phyloP scores from a whole-genome alignment of 169 alveolate species.

The Cyclospora cayetanensis region DNA sequence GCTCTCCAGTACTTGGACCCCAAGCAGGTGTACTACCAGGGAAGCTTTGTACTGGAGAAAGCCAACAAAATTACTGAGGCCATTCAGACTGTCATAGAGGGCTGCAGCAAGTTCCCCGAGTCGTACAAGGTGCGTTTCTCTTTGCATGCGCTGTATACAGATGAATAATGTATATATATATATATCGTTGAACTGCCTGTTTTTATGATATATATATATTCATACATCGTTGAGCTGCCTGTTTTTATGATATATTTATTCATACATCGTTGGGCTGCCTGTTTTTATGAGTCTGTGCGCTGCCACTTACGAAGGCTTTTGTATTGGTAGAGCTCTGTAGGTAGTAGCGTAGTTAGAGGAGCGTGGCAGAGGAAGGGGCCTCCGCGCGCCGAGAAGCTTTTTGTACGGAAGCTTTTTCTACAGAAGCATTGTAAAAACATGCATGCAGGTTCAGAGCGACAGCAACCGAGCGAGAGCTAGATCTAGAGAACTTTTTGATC shows the following conservation, averaged over 20 bases:
- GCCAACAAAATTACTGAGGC: constrained; percentile 58
- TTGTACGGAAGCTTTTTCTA: no score
- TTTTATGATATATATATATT: no score
- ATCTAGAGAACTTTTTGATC: not conserved
- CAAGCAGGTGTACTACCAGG: constrained; percentile 64
- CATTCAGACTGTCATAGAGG: constrained; percentile 30
- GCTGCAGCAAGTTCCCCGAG: constrained; percentile 69
- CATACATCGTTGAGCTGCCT: not conserved
- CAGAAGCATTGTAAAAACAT: no score
- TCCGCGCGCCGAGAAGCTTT: no score
- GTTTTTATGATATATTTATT: no score
- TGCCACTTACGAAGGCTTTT: no score
- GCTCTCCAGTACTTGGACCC: constrained; percentile 27
- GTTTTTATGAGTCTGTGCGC: not conserved
- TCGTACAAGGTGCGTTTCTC: constrained; percentile 77
- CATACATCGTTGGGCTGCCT: not conserved
- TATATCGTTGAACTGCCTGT: not conserved
- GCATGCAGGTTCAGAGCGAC: not conserved
- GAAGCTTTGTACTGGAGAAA: constrained; percentile 71
- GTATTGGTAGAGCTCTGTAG: no score
- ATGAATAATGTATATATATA: not conserved
- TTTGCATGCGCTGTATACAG: no score
- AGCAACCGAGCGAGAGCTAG: not conserved
- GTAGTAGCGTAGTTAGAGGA: no score
- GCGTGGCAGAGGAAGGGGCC: no score